phyloP scores from a whole-genome alignment of 805 yeast species.

The Yamadazyma olivae region DNA sequence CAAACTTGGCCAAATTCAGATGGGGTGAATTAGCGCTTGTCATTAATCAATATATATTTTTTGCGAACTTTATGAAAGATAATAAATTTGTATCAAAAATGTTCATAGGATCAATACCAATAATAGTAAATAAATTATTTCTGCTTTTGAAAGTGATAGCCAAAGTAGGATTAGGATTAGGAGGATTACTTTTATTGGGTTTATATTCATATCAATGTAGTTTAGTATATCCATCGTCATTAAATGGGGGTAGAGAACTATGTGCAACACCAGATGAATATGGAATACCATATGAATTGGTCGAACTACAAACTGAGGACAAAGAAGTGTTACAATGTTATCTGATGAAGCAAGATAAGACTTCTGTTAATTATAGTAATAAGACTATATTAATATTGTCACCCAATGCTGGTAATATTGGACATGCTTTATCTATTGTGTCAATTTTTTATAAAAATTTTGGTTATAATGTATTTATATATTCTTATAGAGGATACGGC shows the following conservation, averaged over 20 bases:
- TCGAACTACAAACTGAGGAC: slow-evolving; percentile 63
- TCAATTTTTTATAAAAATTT: slow-evolving; percentile 58
- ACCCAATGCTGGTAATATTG: slow-evolving; percentile 97
- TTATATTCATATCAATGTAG: slow-evolving; percentile 60
- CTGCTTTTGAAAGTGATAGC: slow-evolving; percentile 21
- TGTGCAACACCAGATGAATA: slow-evolving; percentile 78
- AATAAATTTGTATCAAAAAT: neutral
- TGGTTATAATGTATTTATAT: slow-evolving; percentile 75
- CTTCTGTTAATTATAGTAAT: slow-evolving; percentile 37
- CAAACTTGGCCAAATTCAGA: slow-evolving; percentile 45
- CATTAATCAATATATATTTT: neutral
- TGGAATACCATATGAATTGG: slow-evolving; percentile 61
- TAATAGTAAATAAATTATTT: neutral
- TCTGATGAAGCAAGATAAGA: slow-evolving; percentile 50
- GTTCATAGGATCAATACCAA: neutral
- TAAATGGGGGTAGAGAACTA: slow-evolving; percentile 67
- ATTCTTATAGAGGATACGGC: slow-evolving; percentile 93
- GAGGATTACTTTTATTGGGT: slow-evolving; percentile 45
- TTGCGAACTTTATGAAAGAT: neutral
- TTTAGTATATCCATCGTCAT: slow-evolving; percentile 78
- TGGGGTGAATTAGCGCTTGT: neutral
- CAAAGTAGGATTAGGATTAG: slow-evolving; percentile 42
- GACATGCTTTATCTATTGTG: slow-evolving; percentile 82
- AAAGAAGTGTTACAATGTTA: slow-evolving; percentile 66
- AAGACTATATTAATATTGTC: slow-evolving; percentile 76